Percentiles rank a stretch among this genome's conserved stretches.
These are phyloP conservation scores for Fusarium anguioides DNA, from an alignment of 2,329 filamentous ascomycete genomes.

Conservation along the genomic window DNA sequence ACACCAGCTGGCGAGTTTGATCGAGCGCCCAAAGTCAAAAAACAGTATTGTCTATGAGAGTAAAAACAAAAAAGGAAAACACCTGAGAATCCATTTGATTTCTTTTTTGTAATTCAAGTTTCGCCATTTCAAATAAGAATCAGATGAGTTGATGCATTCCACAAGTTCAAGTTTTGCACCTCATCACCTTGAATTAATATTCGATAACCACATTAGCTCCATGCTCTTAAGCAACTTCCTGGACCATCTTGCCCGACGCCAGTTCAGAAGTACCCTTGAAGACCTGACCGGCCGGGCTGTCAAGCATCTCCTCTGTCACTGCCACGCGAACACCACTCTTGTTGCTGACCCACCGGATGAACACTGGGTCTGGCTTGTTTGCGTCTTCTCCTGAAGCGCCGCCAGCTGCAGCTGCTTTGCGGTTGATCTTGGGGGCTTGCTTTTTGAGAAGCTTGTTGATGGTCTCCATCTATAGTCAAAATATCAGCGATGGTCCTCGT, in stretches of 20 bases:
- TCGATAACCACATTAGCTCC: background rate
- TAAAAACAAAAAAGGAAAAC: slow-evolving; percentile 2
- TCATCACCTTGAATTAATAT: background rate
- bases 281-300: slow-evolving; percentile 68
- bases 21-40: background rate
- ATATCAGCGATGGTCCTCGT: slow-evolving; percentile 9
- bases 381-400: slow-evolving; percentile 56
- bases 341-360: slow-evolving; percentile 77
- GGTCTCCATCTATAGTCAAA: slow-evolving; percentile 76
- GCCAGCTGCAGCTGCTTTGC: slow-evolving; percentile 55
- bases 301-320: slow-evolving; percentile 75
- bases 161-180: background rate
- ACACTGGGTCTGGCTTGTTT: slow-evolving; percentile 67
- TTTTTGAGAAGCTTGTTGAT: slow-evolving; percentile 92
- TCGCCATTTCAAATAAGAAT: background rate
- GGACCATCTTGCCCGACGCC: slow-evolving; percentile 61
- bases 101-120: background rate
- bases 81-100: background rate
- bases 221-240: slow-evolving; percentile 60
- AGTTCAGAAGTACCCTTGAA: slow-evolving; percentile 58
- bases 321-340: slow-evolving; percentile 71
- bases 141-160: background rate
- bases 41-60: slow-evolving; percentile 8
- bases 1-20: background rate
- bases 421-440: slow-evolving; percentile 79